Evolutionary conservation across 805 yeast species (phyloP).

Genomic region (Barnettozyma siamensis): DNA sequence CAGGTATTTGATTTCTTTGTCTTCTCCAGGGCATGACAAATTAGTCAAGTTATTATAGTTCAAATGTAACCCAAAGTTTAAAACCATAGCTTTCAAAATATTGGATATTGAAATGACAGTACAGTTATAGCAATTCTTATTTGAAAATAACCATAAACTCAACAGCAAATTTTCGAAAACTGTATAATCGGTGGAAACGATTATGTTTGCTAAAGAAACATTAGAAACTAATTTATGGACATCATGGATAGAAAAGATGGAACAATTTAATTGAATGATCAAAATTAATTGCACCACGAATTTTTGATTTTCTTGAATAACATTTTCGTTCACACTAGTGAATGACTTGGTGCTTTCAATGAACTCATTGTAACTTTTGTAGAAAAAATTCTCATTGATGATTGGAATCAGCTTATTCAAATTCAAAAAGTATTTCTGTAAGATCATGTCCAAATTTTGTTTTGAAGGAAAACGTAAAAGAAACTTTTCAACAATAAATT

Average conservation of each 20-base stretch:
- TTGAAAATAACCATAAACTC: slow-evolving; percentile 22
- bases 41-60: slow-evolving; percentile 20
- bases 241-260: slow-evolving; percentile 25
- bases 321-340: slow-evolving; percentile 1
- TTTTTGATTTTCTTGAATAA: slow-evolving; percentile 5
- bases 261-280: slow-evolving; percentile 24
- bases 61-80: slow-evolving; percentile 25
- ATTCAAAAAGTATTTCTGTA: slow-evolving; percentile 23
- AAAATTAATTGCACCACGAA: slow-evolving; percentile 42
- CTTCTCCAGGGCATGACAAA: slow-evolving; percentile 17
- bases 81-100: slow-evolving; percentile 17
- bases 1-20: slow-evolving; percentile 10
- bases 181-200: slow-evolving; percentile 10
- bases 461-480: slow-evolving; percentile 24
- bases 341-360: slow-evolving; percentile 13
- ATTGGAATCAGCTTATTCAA: slow-evolving; percentile 23
- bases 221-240: slow-evolving; percentile 21
- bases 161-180: slow-evolving; percentile 22
- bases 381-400: slow-evolving; percentile 22
- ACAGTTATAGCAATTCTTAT: slow-evolving; percentile 23
- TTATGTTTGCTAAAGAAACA: slow-evolving; percentile 14
- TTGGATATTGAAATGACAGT: slow-evolving; percentile 20
- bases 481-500: slow-evolving; percentile 16
- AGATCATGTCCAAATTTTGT: slow-evolving; percentile 22
- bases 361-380: slow-evolving; percentile 17